Percentiles rank a stretch among this genome's conserved stretches.
phyloP scores from a whole-genome alignment of 805 yeast genomes.

The Starmerella scarabaei region DNA sequence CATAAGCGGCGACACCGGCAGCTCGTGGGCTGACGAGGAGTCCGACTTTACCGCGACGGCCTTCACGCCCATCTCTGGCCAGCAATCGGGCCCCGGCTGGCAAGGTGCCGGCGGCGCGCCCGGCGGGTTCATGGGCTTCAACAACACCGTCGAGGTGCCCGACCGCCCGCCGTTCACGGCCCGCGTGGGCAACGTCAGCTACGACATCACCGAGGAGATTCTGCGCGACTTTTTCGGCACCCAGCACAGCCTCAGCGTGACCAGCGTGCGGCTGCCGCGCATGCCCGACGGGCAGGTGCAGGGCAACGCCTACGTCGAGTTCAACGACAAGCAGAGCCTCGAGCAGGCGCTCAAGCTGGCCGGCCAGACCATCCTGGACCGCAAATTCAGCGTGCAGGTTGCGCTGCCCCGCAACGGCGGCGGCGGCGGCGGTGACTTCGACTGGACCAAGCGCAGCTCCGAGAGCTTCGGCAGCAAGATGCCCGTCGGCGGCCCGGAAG shows the following conservation, averaged over 20 bases:
- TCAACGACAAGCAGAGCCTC: slow-evolving; percentile 65
- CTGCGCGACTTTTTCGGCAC: slow-evolving; percentile 25
- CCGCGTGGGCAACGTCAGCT: slow-evolving; percentile 73
- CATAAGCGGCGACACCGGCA: slow-evolving; percentile 1
- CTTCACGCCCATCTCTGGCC: slow-evolving; percentile 3
- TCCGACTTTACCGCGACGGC: slow-evolving; percentile 6
- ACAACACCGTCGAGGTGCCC: slow-evolving; percentile 65
- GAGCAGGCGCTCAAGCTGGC: slow-evolving; percentile 60
- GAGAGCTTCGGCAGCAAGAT: slow-evolving; percentile 27
- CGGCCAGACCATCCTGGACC: slow-evolving; percentile 60
- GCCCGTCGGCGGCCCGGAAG: slow-evolving; percentile 29
- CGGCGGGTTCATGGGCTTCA: neutral
- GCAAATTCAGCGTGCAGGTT: slow-evolving; percentile 57
- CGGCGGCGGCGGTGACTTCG: slow-evolving; percentile 32
- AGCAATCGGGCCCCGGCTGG: slow-evolving; percentile 6
- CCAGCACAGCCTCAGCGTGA: slow-evolving; percentile 37
- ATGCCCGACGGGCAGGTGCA: slow-evolving; percentile 52
- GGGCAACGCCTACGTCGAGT: slow-evolving; percentile 86
- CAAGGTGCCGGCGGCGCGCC: slow-evolving; percentile 2
- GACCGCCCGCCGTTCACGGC: slow-evolving; percentile 87
- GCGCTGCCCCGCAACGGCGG: slow-evolving; percentile 50
- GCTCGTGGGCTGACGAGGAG: slow-evolving; percentile 13
- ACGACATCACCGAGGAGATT: slow-evolving; percentile 58
- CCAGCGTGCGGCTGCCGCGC: slow-evolving; percentile 62
- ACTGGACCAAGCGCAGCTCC: slow-evolving; percentile 19